Percentiles rank a stretch among this genome's conserved stretches.
Evolutionary conservation across 768 basidiomycete species (phyloP).

Genomic region (Hericium alpestre): DNA sequence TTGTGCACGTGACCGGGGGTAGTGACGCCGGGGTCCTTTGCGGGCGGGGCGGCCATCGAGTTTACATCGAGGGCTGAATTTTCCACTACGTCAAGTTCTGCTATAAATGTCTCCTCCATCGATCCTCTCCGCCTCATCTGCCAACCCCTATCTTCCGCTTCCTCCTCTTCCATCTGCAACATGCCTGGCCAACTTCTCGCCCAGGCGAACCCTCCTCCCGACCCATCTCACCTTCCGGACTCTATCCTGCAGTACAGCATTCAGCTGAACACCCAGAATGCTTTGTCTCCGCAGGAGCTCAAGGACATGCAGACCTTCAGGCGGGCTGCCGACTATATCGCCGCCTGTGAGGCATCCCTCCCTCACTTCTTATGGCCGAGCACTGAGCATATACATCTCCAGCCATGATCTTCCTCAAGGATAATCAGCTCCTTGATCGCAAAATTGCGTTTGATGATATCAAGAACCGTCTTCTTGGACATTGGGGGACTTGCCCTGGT

Average conservation of each 20-base stretch:
- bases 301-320: constrained; percentile 41
- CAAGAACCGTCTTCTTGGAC: constrained; percentile 72
- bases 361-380: not conserved
- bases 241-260: constrained; percentile 39
- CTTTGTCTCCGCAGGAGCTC: constrained; percentile 41
- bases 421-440: constrained; percentile 58
- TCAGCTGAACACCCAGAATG: constrained; percentile 34
- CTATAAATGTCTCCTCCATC: not conserved
- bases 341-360: constrained; percentile 39
- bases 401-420: constrained; percentile 81
- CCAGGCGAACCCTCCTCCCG: constrained; percentile 61
- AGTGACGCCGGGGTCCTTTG: not conserved
- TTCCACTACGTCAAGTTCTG: too few species aligned
- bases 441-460: constrained; percentile 56
- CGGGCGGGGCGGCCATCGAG: not conserved
- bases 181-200: constrained; percentile 53
- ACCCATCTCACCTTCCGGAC: constrained; percentile 57
- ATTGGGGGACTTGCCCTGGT: constrained; percentile 81
- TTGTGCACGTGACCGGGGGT: not conserved
- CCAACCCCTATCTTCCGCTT: not conserved
- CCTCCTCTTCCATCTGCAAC: constrained; percentile 1
- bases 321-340: constrained; percentile 58
- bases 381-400: not conserved
- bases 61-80: too few species aligned
- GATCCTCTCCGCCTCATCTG: not conserved